A percentile compares a stretch with the other conserved stretches of the same genome.
Evolutionary conservation across 176 grass and related monocot species (phyloP).

Genomic region (Eremochloa ophiuroides): DNA sequence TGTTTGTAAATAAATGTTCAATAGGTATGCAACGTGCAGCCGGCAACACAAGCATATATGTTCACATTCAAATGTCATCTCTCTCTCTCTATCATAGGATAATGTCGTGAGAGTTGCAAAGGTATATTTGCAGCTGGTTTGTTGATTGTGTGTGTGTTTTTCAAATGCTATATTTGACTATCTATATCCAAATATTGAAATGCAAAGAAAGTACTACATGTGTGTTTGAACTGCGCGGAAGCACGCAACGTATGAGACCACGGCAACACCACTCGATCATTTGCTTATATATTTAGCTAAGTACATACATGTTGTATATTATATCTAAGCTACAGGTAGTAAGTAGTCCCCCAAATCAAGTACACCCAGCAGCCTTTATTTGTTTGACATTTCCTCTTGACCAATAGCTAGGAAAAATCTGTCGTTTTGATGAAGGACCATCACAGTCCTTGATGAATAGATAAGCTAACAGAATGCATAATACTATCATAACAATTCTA

Average conservation of each 20-base stretch:
- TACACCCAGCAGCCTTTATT: background rate
- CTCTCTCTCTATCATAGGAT: background rate
- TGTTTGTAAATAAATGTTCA: constrained; percentile 18
- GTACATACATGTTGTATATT: background rate
- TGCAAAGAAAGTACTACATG: background rate
- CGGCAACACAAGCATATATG: too few relatives aligned
- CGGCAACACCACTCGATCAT: background rate
- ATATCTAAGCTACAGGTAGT: background rate
- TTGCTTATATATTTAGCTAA: background rate
- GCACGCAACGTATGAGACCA: background rate
- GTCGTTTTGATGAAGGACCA: background rate
- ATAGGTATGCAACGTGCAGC: too few relatives aligned
- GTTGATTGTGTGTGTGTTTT: background rate
- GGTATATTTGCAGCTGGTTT: background rate
- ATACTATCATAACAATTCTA: background rate
- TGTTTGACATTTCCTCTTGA: background rate
- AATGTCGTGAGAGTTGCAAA: background rate
- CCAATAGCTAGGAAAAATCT: background rate
- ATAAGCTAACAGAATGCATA: background rate
- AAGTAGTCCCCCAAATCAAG: background rate
- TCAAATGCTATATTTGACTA: background rate
- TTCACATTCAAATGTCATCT: too few relatives aligned
- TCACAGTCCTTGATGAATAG: background rate
- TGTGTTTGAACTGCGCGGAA: background rate
- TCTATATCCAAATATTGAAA: background rate